Percentiles rank a stretch among this genome's conserved stretches.
phyloP scores from a whole-genome alignment of 768 basidiomycete species.

The Termitomyces sp. region DNA sequence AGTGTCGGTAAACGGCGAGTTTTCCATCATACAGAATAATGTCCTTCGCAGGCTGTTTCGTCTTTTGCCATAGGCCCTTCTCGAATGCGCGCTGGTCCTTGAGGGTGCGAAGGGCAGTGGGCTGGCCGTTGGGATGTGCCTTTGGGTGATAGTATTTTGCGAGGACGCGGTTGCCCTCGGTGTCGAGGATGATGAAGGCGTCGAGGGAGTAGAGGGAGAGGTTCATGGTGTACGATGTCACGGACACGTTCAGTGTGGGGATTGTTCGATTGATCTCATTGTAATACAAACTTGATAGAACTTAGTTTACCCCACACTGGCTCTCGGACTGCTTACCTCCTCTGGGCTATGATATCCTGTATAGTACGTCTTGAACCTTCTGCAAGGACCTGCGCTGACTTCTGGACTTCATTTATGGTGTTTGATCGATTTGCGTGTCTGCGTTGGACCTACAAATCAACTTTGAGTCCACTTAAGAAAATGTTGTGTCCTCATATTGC shows the following conservation, averaged over 20 bases:
- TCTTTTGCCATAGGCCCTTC: constrained; percentile 93
- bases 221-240: constrained; percentile 43
- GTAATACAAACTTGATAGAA: not conserved
- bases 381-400: constrained; percentile 22
- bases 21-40: constrained; percentile 91
- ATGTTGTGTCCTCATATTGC: too few species aligned
- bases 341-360: constrained; percentile 69
- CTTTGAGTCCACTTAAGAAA: too few species aligned
- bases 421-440: constrained; percentile 72
- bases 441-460: too few species aligned
- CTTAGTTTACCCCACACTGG: constrained; percentile 26
- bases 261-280: not conserved
- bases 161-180: constrained; percentile 91
- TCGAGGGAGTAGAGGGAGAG: constrained; percentile 84
- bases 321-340: constrained; percentile 67
- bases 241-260: not conserved
- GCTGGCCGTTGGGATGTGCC: constrained; percentile 53
- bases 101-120: constrained; percentile 56
- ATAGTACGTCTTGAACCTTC: constrained; percentile 51
- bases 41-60: constrained; percentile 77
- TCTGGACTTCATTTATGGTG: constrained; percentile 63
- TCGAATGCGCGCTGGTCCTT: constrained; percentile 97
- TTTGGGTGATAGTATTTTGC: constrained; percentile 93
- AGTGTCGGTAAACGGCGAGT: constrained; percentile 90
- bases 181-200: constrained; percentile 88